Evolutionary conservation across 1,284 basidiomycete genomes (phyloP).

Genomic region (Amylostereum chailletii): DNA sequence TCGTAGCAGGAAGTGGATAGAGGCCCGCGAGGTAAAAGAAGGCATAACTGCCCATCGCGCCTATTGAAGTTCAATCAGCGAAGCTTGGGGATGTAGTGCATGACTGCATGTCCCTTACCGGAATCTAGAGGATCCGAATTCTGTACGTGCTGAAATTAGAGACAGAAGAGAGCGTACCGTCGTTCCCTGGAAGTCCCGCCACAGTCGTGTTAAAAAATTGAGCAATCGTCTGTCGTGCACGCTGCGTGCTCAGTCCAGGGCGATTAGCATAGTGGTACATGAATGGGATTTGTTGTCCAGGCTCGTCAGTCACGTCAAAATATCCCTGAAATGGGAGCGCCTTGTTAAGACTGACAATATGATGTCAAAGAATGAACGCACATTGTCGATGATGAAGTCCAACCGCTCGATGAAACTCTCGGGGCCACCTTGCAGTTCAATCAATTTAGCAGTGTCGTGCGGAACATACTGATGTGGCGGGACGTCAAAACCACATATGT

Average conservation of each 20-base stretch:
- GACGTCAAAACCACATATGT: background rate
- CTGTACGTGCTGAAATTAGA: background rate
- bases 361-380: constrained; percentile 8
- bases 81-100: constrained; percentile 19
- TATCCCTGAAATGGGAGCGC: constrained; percentile 25
- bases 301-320: constrained; percentile 51
- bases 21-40: constrained; percentile 52
- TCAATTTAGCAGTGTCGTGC: constrained; percentile 52
- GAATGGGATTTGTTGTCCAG: constrained; percentile 53
- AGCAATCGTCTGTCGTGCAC: constrained; percentile 44
- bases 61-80: constrained; percentile 12
- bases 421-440: constrained; percentile 49
- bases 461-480: constrained; percentile 39
- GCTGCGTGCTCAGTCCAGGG: constrained; percentile 47
- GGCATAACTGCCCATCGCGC: constrained; percentile 64
- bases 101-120: constrained; percentile 9
- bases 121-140: background rate
- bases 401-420: constrained; percentile 44
- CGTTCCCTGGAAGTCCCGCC: constrained; percentile 52
- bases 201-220: constrained; percentile 46
- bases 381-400: constrained; percentile 46
- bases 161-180: constrained; percentile 28
- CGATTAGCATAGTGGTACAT: constrained; percentile 59
- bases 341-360: too few relatives aligned
- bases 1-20: constrained; percentile 54